Percentiles rank a stretch among this genome's conserved stretches.
phyloP scores from a whole-genome alignment of 2,329 filamentous ascomycete species.

The Penicillium sp. region DNA sequence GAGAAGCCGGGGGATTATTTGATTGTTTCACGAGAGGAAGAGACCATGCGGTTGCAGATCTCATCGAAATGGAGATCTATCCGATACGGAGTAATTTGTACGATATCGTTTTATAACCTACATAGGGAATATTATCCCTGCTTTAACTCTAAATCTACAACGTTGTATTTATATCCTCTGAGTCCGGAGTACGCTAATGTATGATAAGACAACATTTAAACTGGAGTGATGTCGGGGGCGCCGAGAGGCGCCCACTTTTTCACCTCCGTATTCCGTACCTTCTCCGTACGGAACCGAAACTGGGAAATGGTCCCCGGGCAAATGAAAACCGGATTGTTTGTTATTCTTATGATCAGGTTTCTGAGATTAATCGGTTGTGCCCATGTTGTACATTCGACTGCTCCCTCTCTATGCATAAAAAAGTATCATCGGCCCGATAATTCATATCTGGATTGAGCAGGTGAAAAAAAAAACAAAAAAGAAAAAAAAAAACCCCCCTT shows the following conservation, averaged over 20 bases:
- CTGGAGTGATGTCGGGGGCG: constrained; percentile 1
- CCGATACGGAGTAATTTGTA: too few species aligned
- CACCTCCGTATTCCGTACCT: neutral
- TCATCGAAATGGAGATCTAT: too few species aligned
- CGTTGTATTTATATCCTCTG: neutral
- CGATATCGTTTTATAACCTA: neutral
- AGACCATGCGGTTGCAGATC: too few species aligned
- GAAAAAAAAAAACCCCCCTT: too few species aligned
- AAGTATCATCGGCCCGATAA: too few species aligned
- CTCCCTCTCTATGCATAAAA: too few species aligned
- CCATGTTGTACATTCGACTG: neutral
- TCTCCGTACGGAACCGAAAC: neutral
- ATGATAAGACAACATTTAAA: neutral
- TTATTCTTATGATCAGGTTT: neutral
- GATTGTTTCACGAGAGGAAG: neutral
- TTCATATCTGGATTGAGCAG: neutral
- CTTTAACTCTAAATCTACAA: neutral
- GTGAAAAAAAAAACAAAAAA: neutral
- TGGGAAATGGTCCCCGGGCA: neutral
- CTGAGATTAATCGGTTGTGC: neutral
- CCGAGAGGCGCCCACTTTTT: neutral
- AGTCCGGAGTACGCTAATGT: neutral
- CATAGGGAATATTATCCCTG: neutral
- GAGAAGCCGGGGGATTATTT: neutral
- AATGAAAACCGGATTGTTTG: neutral